Evolutionary conservation across 1,139 yeast genomes (phyloP).

Genomic region (Pichia norvegensis): DNA sequence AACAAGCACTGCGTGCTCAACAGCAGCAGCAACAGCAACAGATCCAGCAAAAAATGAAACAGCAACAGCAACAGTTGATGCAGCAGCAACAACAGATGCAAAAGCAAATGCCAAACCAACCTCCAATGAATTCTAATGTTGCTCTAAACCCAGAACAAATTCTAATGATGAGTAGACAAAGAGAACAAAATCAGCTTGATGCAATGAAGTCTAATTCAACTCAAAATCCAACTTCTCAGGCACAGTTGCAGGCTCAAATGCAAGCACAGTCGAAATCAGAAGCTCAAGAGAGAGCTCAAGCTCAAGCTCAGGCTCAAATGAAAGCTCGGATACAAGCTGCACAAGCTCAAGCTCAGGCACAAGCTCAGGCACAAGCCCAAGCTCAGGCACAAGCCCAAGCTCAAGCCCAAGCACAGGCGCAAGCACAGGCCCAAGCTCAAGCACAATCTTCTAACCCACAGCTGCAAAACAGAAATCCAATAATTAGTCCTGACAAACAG

Average conservation of each 20-base stretch:
- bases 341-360: constrained; percentile 11
- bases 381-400: constrained; percentile 15
- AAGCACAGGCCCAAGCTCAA: constrained; percentile 11
- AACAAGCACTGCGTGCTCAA: constrained; percentile 19
- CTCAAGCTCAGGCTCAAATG: neutral
- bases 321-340: neutral
- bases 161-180: constrained; percentile 24
- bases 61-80: constrained; percentile 20
- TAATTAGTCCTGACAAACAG: constrained; percentile 10
- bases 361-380: constrained; percentile 15
- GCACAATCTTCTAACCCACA: constrained; percentile 3
- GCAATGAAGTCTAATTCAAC: neutral
- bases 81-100: constrained; percentile 18
- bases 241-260: constrained; percentile 16
- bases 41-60: constrained; percentile 20
- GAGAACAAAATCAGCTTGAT: constrained; percentile 5
- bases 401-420: constrained; percentile 18
- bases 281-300: constrained; percentile 1
- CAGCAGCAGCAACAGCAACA: constrained; percentile 16
- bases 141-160: constrained; percentile 27
- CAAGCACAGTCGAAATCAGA: constrained; percentile 13
- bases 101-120: neutral
- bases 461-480: neutral
- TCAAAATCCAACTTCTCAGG: constrained; percentile 14
- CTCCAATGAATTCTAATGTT: constrained; percentile 13